Evolutionary conservation across 169 alveolate genomes (phyloP), one percentile per base, ranked within the genome.

Genomic region (Sarcocystis neurona): DNA sequence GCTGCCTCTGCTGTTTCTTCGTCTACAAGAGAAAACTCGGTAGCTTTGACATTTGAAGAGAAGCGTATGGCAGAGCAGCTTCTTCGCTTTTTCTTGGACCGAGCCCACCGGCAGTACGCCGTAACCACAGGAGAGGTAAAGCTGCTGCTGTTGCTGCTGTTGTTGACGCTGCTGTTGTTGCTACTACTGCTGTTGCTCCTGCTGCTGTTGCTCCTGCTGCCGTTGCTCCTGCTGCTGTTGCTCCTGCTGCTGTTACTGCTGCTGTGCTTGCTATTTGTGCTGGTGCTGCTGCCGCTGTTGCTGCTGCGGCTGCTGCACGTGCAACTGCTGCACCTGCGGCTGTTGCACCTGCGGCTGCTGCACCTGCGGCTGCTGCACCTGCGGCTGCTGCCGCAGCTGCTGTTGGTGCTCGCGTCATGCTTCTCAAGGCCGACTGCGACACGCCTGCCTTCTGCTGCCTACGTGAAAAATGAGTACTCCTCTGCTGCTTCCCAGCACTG

Each of bases 81-180:
- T 2, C 75, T 63, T n/a, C 41, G 6, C 75, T 63, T 63, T n/a
- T 63, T 63, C 43, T 41, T 63, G 44, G 27, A 37, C 2, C 75
- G 75, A 0, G 6, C 75, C 5, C 46, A 63, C 2, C 27, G 43
- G 44, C 37, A 63, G 44, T 63, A 12, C 43, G 34, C 75, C 1
- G 75, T 63, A 37, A 63, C 75, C 1, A 63, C 75, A 12, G 75
- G 75, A 15, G 75, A 63, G 75, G 75, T 63, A 48, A 48, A 6
- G 60, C 60, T 6, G 60, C 60, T 10, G 60, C 60, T 10, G 27
- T 10, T 6, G 6, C 60, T 48, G 60, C 60, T 10, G 60, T 48
- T 15, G 6, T 48, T 15, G 27, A 48, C 60, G 6, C 60, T 48
- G 6, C 6, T 15, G 60, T 10, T 10, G 60, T 6, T 10, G 27